Percentiles rank a stretch among this genome's conserved stretches.
These are phyloP conservation scores for Chrysanthemum makinoi DNA, from an alignment of 129 eudicot genomes.

Conservation along the genomic window DNA sequence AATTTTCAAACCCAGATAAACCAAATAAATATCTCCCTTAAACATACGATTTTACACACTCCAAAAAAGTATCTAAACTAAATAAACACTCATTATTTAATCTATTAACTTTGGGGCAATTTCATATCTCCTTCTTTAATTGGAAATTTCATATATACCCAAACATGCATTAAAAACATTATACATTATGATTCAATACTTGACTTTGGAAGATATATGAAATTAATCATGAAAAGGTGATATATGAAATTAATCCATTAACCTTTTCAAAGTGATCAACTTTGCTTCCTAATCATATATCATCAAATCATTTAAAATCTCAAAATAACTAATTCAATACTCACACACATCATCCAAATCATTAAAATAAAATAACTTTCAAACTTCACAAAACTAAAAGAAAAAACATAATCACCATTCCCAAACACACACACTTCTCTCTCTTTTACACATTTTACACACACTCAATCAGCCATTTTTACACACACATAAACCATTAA, in stretches of 20 bases:
- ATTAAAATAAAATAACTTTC: background rate
- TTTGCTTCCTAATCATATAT: conserved; percentile 16
- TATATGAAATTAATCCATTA: background rate
- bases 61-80: background rate
- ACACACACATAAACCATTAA: background rate
- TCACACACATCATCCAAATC: conserved; percentile 16
- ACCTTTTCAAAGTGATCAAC: conserved; percentile 14
- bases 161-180: no score
- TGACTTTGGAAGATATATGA: no score
- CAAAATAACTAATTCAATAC: no score
- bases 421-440: conserved; percentile 7
- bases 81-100: background rate
- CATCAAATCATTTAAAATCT: no score
- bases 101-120: background rate
- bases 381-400: background rate
- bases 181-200: no score
- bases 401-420: background rate
- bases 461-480: background rate
- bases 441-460: background rate
- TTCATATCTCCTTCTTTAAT: no score
- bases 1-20: no score
- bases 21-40: background rate
- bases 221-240: no score
- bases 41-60: background rate
- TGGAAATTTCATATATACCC: no score